Base-by-base conservation (phyloP, 2,329 filamentous ascomycete species). In the Salinomyces thailandicus region DNA sequence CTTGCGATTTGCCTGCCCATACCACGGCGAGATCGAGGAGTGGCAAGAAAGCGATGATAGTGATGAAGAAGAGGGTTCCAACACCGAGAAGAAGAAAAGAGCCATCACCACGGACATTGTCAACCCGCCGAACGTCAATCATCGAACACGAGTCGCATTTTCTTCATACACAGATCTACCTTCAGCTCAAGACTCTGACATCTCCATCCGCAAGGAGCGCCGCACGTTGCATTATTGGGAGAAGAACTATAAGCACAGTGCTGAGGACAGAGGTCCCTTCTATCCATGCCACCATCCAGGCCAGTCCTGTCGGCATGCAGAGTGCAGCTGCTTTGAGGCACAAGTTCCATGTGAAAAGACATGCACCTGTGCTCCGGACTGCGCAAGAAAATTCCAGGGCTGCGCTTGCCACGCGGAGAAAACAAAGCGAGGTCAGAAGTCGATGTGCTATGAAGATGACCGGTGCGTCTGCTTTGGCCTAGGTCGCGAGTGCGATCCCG, bases 401-500 rank as follows among this genome's bases (percentile, higher is more conserved):
- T 69, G 66, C 46, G 48, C 33, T 17, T 68, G 66, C 38, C 39
- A 49, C 5, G 44, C 41, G 14, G 39, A 39, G 9, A 38, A 36
- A 14, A 35, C 35, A 5, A 51, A 49, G 66, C 77, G 46, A 72
- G 38, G 40, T 2, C 40, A 44, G 12, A 47, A 43, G 15, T 41
- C 41, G n/a, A 71, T 55, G 11, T 62, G 59, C 39, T 62, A 54
- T 27, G 43, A 55, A n/a, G 55, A 55, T 8, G 47, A 51, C 4
- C 50, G 48, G 3, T 91, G 85, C 53, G 77, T 81, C 11, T 93
- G 85, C 50, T 67, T 77, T 14, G 68, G 73, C 49, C 67, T 85
- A 35, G 81, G 83, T 47, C 73, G 85, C 26, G 85, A 93, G 60
- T 93, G 85, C 52, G 85, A 91, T 49, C 77, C 83, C 2, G 75